phyloP scores from a whole-genome alignment of 108 stramenopile species.

The Skeletonema potamos region DNA sequence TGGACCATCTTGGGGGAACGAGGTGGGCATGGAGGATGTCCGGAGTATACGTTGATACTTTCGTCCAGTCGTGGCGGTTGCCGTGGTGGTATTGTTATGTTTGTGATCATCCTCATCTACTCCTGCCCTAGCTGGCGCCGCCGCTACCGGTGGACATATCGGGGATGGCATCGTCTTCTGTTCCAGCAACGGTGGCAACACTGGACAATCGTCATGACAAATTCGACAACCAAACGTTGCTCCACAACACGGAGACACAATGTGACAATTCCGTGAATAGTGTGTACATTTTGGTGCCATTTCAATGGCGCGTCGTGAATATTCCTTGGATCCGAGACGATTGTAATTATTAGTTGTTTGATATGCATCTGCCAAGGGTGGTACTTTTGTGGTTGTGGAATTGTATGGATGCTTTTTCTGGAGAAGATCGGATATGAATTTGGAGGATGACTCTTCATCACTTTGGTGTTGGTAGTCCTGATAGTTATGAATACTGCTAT shows the following conservation, averaged over 20 bases:
- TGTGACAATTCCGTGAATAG: constrained; percentile 79
- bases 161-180: neutral
- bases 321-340: constrained; percentile 8
- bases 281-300: constrained; percentile 62
- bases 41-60: constrained; percentile 33
- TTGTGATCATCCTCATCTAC: neutral
- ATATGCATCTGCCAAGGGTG: constrained; percentile 16
- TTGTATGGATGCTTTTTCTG: constrained; percentile 23
- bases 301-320: constrained; percentile 24
- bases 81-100: neutral
- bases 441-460: neutral
- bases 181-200: constrained; percentile 36
- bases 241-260: constrained; percentile 82
- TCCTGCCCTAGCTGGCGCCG: neutral
- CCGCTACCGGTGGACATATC: neutral
- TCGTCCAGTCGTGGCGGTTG: neutral
- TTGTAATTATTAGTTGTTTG: neutral
- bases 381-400: constrained; percentile 32
- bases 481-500: too few relatives aligned
- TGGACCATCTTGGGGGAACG: constrained; percentile 30
- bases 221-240: constrained; percentile 84
- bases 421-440: neutral
- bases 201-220: constrained; percentile 81
- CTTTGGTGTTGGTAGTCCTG: too few relatives aligned
- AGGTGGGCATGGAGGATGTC: constrained; percentile 41